Evolutionary conservation across 2,329 filamentous ascomycete genomes (phyloP).

Genomic region (Pseudopyrenochaeta lycopersici): DNA sequence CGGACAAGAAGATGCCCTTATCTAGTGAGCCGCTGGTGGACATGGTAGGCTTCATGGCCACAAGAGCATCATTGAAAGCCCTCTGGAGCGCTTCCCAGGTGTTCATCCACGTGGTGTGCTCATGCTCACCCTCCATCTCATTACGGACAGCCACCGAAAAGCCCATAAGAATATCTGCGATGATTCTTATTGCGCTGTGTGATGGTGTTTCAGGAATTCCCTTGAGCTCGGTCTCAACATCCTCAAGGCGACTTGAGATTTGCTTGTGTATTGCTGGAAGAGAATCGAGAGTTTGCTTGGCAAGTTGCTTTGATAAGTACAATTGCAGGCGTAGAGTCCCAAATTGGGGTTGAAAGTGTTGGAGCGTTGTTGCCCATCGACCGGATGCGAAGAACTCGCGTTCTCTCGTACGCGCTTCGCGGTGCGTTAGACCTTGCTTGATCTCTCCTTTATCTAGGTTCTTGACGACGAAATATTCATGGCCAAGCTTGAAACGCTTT

Average conservation of each 20-base stretch:
- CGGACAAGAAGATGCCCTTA: conserved; percentile 10
- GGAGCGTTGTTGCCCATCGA: conserved; percentile 59
- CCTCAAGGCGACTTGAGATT: conserved; percentile 57
- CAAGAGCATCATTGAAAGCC: conserved; percentile 59
- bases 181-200: conserved; percentile 70
- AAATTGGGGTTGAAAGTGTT: conserved; percentile 54
- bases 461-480: conserved; percentile 83
- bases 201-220: conserved; percentile 72
- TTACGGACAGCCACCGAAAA: conserved; percentile 66
- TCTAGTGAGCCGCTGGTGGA: conserved; percentile 14
- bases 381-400: conserved; percentile 57
- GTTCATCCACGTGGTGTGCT: conserved; percentile 53
- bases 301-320: conserved; percentile 59
- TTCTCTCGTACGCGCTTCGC: conserved; percentile 60
- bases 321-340: conserved; percentile 62
- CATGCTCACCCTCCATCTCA: conserved; percentile 62
- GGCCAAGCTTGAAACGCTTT: conserved; percentile 68
- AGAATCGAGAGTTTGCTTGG: conserved; percentile 51
- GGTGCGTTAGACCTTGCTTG: conserved; percentile 54
- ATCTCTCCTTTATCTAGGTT: conserved; percentile 66
- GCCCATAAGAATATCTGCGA: conserved; percentile 66
- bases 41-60: conserved; percentile 39
- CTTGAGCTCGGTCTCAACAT: conserved; percentile 65
- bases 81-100: conserved; percentile 57
- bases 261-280: conserved; percentile 55